Percentiles rank a stretch among this genome's conserved stretches.
Evolutionary conservation across 2,329 filamentous ascomycete species (phyloP).

Genomic region (Aureobasidium sp.): DNA sequence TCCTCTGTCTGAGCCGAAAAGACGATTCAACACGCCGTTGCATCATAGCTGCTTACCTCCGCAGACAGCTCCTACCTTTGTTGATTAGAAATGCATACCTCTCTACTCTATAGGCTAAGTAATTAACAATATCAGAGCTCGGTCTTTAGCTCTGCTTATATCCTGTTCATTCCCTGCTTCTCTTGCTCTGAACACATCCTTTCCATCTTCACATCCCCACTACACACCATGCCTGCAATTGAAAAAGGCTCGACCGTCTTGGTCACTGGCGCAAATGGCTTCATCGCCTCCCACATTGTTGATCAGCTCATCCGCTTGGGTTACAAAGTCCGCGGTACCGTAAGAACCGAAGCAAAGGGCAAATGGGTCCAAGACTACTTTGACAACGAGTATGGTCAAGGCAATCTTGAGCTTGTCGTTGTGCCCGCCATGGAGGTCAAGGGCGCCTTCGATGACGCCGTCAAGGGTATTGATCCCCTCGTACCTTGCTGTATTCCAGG

Average conservation of each 20-base stretch:
- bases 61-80: background rate
- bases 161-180: background rate
- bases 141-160: background rate
- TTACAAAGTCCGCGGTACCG: constrained; percentile 23
- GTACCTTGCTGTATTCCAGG: background rate
- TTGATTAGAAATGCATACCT: background rate
- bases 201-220: background rate
- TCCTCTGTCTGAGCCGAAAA: background rate
- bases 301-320: constrained; percentile 20
- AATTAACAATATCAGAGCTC: background rate
- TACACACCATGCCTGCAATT: constrained; percentile 11
- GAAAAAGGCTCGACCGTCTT: constrained; percentile 20
- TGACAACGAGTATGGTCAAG: constrained; percentile 19
- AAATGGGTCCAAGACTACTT: constrained; percentile 18
- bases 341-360: constrained; percentile 19
- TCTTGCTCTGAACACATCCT: background rate
- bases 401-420: constrained; percentile 29
- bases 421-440: constrained; percentile 31
- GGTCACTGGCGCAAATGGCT: constrained; percentile 23
- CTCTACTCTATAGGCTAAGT: background rate
- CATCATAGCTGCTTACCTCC: background rate
- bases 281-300: constrained; percentile 20
- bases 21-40: background rate
- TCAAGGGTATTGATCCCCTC: constrained; percentile 24
- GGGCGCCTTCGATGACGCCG: constrained; percentile 31